Evolutionary conservation across 441 rosid species (phyloP), one percentile per base, ranked within the genome.

Genomic region (Biscutella laevigata): DNA sequence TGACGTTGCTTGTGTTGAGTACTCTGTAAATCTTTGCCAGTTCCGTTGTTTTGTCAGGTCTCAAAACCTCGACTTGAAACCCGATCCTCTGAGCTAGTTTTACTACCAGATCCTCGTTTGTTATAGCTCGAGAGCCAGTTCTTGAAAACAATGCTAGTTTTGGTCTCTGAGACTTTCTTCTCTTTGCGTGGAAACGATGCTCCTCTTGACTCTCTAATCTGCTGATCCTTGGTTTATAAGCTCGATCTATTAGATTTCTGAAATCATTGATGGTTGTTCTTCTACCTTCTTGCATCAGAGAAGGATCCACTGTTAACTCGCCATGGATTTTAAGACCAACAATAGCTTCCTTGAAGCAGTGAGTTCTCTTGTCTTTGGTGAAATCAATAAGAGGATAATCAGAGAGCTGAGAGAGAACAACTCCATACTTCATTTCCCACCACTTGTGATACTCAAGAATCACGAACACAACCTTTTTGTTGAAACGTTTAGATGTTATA

Each of bases 281-380:
- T n/a, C 0, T 35, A 28, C 5, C 59, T 27, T 66, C 79, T 54
- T 67, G 48, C 91, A 79, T 71, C 64, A 70, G 38, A 1, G 75
- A 74, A 36, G 84, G 70, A 48, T 88, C 71, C 28, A 91, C 71
- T 0, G 84, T 70, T 48, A 91, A 87, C 57, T 88, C 96, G 42
- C 79, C 83, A 33, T 92, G 98, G 72, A 92, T 92, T 63, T 56
- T 75, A 16, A 88, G 78, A 40, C 96, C 98, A 37, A 79, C 80
- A 27, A 79, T 75, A n/a, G 82, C 95, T 71, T 86, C 88, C 0
- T 91, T 75, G 65, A 92, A 92, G 82, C 98, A 92, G 74, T 88
- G 94, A 14, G 71, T 79, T 53, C 88, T 77, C 62, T 82, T 78
- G 63, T 92, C 98, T 59, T 78, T 71, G 4, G 32, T 57, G 53